Conservation (phyloP, 1,139 yeast genomes). For the Blastobotrys elegans region DNA sequence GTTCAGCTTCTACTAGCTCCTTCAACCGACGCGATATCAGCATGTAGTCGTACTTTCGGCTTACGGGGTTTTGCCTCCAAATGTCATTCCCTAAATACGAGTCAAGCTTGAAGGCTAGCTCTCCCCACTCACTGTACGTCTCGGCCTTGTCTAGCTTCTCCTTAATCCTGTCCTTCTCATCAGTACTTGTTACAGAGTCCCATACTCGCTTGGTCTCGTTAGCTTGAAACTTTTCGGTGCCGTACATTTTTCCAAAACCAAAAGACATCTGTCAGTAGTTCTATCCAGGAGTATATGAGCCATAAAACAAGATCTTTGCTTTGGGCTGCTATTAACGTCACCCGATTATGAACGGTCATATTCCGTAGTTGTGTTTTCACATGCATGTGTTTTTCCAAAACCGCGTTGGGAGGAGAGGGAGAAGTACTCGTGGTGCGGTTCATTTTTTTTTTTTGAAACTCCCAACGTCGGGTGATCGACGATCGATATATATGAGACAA, state of each 20-base stretch:
- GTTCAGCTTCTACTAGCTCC: constrained; percentile 57
- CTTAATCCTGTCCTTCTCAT: constrained; percentile 21
- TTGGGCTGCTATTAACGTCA: not conserved
- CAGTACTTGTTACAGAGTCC: constrained; percentile 19
- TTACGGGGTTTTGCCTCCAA: constrained; percentile 77
- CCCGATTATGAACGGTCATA: not conserved
- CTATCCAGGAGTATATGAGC: constrained; percentile 24
- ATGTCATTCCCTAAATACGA: constrained; percentile 34
- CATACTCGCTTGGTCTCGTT: constrained; percentile 17
- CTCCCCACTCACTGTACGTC: constrained; percentile 34
- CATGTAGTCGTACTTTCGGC: constrained; percentile 77
- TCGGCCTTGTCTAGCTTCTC: constrained; percentile 25
- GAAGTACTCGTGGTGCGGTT: no score
- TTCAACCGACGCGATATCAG: constrained; percentile 72
- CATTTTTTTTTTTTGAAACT: no score
- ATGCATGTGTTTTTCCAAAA: no score
- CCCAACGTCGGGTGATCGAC: no score
- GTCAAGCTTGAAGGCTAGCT: constrained; percentile 33
- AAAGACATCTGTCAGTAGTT: constrained; percentile 25
- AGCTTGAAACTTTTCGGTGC: not conserved
- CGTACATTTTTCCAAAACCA: constrained; percentile 27
- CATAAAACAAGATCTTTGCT: constrained; percentile 16
- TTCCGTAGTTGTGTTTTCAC: no score
- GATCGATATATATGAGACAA: no score
- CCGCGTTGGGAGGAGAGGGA: no score